Percentiles rank a stretch among this genome's conserved stretches.
Conservation (phyloP, 345 rosid species). For the Kernera saxatilis region DNA sequence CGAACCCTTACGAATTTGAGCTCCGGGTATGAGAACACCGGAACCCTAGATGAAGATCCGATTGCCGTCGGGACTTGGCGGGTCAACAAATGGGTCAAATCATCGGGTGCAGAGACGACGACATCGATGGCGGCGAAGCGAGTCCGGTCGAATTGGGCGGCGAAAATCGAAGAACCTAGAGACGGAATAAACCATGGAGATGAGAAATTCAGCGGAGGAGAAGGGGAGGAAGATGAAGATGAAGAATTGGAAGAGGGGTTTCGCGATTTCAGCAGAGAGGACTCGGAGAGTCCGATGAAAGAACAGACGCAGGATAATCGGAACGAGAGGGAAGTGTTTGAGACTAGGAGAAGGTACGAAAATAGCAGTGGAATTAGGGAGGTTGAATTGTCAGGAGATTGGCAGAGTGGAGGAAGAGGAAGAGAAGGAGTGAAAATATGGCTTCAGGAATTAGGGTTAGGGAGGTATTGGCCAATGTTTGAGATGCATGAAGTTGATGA, state of each 20-base stretch:
- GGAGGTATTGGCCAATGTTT: conserved; percentile 70
- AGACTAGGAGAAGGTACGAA: conserved; percentile 27
- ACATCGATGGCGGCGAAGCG: conserved; percentile 37
- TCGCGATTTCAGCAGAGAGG: conserved; percentile 53
- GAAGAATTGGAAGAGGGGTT: conserved; percentile 49
- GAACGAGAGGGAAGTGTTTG: conserved; percentile 9
- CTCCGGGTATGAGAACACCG: conserved; percentile 37
- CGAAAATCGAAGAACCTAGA: conserved; percentile 34
- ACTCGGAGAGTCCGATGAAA: conserved; percentile 60
- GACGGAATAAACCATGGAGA: conserved; percentile 39
- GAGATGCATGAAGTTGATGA: conserved; percentile 90
- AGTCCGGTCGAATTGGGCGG: conserved; percentile 56
- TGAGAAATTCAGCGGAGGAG: conserved; percentile 48
- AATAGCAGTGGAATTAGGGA: conserved; percentile 1
- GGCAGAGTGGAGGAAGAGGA: conserved; percentile 40
- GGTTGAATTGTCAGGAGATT: conserved; percentile 36
- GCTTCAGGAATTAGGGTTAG: conserved; percentile 47
- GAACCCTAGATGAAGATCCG: conserved; percentile 60
- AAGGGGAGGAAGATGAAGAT: conserved; percentile 43
- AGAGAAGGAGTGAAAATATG: conserved; percentile 23
- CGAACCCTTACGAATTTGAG: conserved; percentile 55
- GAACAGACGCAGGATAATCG: conserved; percentile 41
- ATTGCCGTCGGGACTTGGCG: conserved; percentile 66
- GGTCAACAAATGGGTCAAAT: conserved; percentile 34
- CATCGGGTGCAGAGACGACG: conserved; percentile 8